Percentiles rank a stretch among this genome's conserved stretches.
phyloP scores from a whole-genome alignment of 2,329 filamentous ascomycete species.

The Orbilia javanica region DNA sequence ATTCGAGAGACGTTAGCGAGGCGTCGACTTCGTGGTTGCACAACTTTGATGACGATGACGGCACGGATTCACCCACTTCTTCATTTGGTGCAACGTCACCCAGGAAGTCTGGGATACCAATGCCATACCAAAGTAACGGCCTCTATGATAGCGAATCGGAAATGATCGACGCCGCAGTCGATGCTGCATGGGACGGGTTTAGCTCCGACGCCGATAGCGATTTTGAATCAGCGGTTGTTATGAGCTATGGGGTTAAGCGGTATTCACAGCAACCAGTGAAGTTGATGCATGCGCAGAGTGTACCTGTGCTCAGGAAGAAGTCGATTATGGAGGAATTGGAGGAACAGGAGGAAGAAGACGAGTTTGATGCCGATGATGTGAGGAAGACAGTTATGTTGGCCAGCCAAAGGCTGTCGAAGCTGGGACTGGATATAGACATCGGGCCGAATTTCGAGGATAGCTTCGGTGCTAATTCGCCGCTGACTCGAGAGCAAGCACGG shows the following conservation, averaged over 20 bases:
- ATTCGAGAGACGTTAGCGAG: conserved; percentile 70
- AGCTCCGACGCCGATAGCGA: conserved; percentile 65
- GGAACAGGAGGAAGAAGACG: conserved; percentile 61
- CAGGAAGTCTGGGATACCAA: conserved; percentile 59
- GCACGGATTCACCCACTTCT: conserved; percentile 82
- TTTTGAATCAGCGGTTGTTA: conserved; percentile 67
- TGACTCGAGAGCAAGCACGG: conserved; percentile 29
- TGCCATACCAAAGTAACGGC: conserved; percentile 53
- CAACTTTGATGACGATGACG: conserved; percentile 89
- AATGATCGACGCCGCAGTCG: conserved; percentile 82
- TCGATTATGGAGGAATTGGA: conserved; percentile 65
- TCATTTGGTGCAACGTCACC: conserved; percentile 69
- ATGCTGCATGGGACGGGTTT: conserved; percentile 93
- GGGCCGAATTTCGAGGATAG: conserved; percentile 57
- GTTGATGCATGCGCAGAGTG: conserved; percentile 55
- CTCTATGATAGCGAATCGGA: conserved; percentile 60
- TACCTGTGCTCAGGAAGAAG: conserved; percentile 62
- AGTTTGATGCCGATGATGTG: conserved; percentile 36
- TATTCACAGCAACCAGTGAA: conserved; percentile 49
- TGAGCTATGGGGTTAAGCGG: conserved; percentile 58
- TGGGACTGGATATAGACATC: conserved; percentile 53
- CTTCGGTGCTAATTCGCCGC: conserved; percentile 41
- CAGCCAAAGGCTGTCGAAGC: conserved; percentile 47
- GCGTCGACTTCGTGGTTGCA: conserved; percentile 94
- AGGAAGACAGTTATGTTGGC: conserved; percentile 53